A percentile compares a stretch with the other conserved stretches of the same genome.
Conservation (phyloP, 2,329 filamentous ascomycete genomes). For the Exophiala dermatitidis region DNA sequence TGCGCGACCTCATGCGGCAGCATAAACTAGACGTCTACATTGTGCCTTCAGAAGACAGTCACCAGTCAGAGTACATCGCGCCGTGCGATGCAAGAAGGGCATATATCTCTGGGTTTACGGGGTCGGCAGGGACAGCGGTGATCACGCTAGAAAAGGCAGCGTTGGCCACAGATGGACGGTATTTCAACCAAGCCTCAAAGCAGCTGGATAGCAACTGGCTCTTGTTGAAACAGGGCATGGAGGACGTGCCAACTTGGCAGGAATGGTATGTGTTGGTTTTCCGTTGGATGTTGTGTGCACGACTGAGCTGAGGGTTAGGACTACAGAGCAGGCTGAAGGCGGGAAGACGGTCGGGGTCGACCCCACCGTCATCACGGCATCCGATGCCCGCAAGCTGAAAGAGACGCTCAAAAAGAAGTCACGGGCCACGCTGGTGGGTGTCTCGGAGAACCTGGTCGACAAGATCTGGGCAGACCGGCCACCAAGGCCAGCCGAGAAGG, state of each 20-base stretch:
- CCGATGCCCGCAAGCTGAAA: slow-evolving; percentile 64
- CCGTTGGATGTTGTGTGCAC: not conserved
- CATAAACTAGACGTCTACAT: slow-evolving; percentile 87
- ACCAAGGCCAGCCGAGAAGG: slow-evolving; percentile 63
- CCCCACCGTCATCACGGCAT: slow-evolving; percentile 73
- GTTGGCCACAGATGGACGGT: slow-evolving; percentile 88
- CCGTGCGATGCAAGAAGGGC: slow-evolving; percentile 87
- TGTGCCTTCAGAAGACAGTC: slow-evolving; percentile 91
- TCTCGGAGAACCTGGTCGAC: slow-evolving; percentile 83
- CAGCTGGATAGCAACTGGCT: slow-evolving; percentile 89
- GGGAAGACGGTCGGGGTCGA: slow-evolving; percentile 89
- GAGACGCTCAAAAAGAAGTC: slow-evolving; percentile 84
- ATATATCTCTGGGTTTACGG: slow-evolving; percentile 89
- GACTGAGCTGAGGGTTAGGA: slow-evolving; percentile 37
- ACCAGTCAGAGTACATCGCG: slow-evolving; percentile 96
- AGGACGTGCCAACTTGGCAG: slow-evolving; percentile 94
- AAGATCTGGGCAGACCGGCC: slow-evolving; percentile 76
- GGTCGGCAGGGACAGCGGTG: slow-evolving; percentile 88
- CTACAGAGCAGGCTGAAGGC: slow-evolving; percentile 72
- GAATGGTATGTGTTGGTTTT: slow-evolving; percentile 61
- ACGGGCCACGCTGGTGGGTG: slow-evolving; percentile 65
- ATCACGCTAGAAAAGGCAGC: slow-evolving; percentile 80
- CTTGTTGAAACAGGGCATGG: slow-evolving; percentile 83
- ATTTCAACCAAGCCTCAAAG: slow-evolving; percentile 92
- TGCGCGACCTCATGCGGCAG: slow-evolving; percentile 81